Conservation (phyloP, 768 basidiomycete genomes). For the Mycena indigotica region DNA sequence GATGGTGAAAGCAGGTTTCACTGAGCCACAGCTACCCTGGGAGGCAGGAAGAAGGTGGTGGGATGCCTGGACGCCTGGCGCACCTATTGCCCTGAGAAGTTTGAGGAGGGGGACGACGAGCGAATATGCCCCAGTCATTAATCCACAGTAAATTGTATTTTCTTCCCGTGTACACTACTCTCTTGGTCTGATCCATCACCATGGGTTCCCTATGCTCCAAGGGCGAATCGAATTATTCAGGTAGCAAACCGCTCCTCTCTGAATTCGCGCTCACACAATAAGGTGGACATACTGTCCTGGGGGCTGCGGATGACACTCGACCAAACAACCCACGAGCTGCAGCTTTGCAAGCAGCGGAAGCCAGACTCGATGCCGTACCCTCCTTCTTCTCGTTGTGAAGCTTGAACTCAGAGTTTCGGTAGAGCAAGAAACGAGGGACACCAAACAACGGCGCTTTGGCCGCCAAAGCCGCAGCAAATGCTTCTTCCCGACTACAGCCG, state of each 20-base stretch:
- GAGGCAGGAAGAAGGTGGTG: slow-evolving; percentile 72
- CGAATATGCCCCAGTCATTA: slow-evolving; percentile 46
- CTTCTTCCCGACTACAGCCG: slow-evolving; percentile 37
- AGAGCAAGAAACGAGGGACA: slow-evolving; percentile 31
- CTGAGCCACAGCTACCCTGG: slow-evolving; percentile 63
- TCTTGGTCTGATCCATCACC: slow-evolving; percentile 10
- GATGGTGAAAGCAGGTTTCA: slow-evolving; percentile 75
- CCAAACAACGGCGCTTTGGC: slow-evolving; percentile 53
- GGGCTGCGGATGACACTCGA: slow-evolving; percentile 36
- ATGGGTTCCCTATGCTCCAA: slow-evolving; percentile 69
- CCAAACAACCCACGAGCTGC: slow-evolving; percentile 51
- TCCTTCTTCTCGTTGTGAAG: slow-evolving; percentile 15
- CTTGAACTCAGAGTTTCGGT: slow-evolving; percentile 1
- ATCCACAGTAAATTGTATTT: slow-evolving; percentile 8
- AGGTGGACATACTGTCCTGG: slow-evolving; percentile 53
- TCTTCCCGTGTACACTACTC: neutral
- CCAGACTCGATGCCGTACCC: slow-evolving; percentile 58
- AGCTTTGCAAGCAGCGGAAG: slow-evolving; percentile 65
- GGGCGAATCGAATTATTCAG: slow-evolving; percentile 6
- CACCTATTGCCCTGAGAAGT: slow-evolving; percentile 46
- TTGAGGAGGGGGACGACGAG: slow-evolving; percentile 50
- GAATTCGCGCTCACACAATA: slow-evolving; percentile 2
- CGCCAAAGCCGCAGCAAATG: slow-evolving; percentile 40
- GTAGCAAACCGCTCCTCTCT: neutral
- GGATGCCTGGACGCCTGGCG: slow-evolving; percentile 71